Evolutionary conservation across 495 filamentous ascomycete genomes (phyloP), one percentile per base, ranked within the genome.

Genomic region (Penicillium simplicissimum): DNA sequence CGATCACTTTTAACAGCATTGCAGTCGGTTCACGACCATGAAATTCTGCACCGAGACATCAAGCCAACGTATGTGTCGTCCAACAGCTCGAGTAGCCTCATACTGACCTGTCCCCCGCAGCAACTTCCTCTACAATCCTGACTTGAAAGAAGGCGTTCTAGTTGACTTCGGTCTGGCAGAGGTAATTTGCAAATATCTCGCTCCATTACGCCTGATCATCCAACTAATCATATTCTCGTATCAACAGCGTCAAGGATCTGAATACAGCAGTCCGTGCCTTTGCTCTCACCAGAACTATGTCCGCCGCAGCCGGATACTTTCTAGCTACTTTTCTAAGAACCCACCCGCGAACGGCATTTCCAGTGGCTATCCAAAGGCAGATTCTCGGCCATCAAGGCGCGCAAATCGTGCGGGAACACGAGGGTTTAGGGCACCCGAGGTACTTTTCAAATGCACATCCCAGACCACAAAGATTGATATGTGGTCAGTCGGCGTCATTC

Each of bases 131-230:
- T 99, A 98, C 79, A 93, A 96, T 61, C 89, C 90, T 4, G 76
- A 87, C 4, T 81, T 90, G 61, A 82, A 85, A 65, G 87, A 91
- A 56, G 95, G 95, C 15, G 95, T 98, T 2, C 82, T 98, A 13
- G 94, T 97, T 7, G 95, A 98, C 72, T 98, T 98, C 76, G 95
- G 95, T 28, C 84, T 98, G 13, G 95, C 95, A 33, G 95, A 98
- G 77, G 74, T 81, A 66, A 8, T 9, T 37, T 35, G 7, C 34
- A 13, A 48, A 21, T 21, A 47, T 23, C 34, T 33, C 13, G 52
- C 51, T 34, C n/a, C 23, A 3, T 31, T 31, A 13, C 14, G 14
- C 4, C 7, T 31, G 23, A 31, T 15, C 3, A 2, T 9, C 17
- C 4, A 8, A 48, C 62, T 67, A 21, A 63, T 52, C 35, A 9